These are phyloP conservation scores for Quercus parvula DNA, from an alignment of 306 rosid genomes.

Conservation along the genomic window DNA sequence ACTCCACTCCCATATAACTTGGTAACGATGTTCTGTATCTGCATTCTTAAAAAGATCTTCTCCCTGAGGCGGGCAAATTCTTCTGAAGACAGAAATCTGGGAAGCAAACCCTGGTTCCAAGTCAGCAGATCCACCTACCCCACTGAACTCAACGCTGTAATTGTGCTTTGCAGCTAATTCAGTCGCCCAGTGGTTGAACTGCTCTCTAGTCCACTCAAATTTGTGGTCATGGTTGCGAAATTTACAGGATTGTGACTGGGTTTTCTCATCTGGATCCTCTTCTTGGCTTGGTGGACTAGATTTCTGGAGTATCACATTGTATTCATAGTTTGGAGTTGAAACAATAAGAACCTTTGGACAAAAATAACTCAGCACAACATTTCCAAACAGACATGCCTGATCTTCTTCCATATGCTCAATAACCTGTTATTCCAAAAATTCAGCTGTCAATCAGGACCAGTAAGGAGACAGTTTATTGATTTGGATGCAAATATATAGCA, in stretches of 20 bases:
- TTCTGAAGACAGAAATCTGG: constrained; percentile 88
- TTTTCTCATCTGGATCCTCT: constrained; percentile 68
- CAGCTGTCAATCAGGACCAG: background rate
- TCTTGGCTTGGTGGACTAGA: constrained; percentile 50
- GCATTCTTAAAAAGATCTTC: constrained; percentile 15
- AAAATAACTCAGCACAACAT: constrained; percentile 64
- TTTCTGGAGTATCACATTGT: constrained; percentile 79
- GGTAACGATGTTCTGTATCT: constrained; percentile 31
- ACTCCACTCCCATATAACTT: constrained; percentile 72
- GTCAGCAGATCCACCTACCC: constrained; percentile 84
- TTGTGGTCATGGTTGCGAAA: constrained; percentile 96
- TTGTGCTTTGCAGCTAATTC: constrained; percentile 64
- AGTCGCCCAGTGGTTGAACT: constrained; percentile 79
- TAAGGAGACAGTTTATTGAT: background rate
- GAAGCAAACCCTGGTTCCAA: constrained; percentile 95
- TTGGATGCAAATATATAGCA: background rate
- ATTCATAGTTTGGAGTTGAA: constrained; percentile 93
- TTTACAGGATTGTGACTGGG: constrained; percentile 53
- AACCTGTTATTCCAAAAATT: constrained; percentile 45
- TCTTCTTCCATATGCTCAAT: constrained; percentile 98
- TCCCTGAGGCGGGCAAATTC: constrained; percentile 25
- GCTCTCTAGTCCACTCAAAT: constrained; percentile 95
- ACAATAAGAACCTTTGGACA: constrained; percentile 79
- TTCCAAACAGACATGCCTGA: constrained; percentile 76
- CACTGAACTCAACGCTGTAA: constrained; percentile 76